Conservation (phyloP, 257 asterid genomes). For the Solanum pennellii region DNA sequence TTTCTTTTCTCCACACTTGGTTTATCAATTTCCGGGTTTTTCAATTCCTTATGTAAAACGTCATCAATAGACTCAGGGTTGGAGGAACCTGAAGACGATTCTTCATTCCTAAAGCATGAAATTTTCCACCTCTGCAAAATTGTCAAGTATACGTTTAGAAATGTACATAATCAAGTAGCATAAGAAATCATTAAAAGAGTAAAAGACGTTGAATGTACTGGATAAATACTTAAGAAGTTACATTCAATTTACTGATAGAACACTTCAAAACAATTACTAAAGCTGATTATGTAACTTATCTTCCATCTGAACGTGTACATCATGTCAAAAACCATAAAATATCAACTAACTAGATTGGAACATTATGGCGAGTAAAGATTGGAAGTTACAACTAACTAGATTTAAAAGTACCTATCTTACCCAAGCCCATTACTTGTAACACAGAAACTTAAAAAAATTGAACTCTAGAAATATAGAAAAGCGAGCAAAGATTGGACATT, state of each 20-base stretch:
- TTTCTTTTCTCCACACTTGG: slow-evolving; percentile 24
- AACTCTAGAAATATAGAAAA: neutral
- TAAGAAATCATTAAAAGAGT: neutral
- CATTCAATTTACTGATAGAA: neutral
- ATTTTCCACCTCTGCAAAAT: slow-evolving; percentile 54
- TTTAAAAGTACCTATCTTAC: neutral
- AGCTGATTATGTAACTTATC: neutral
- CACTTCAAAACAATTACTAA: neutral
- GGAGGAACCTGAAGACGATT: slow-evolving; percentile 27
- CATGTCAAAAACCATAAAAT: neutral
- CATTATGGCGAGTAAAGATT: neutral
- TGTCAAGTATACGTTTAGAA: neutral
- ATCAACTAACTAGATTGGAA: neutral
- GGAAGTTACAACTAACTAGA: neutral
- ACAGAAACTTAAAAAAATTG: neutral
- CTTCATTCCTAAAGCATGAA: slow-evolving; percentile 70
- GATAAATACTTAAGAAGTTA: neutral
- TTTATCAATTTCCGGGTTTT: slow-evolving; percentile 27
- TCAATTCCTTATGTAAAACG: slow-evolving; percentile 32
- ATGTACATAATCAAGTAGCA: neutral
- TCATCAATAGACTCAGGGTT: slow-evolving; percentile 39
- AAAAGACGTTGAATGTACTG: neutral
- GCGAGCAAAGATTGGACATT: neutral
- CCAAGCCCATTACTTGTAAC: neutral
- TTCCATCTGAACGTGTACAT: neutral